phyloP scores from a whole-genome alignment of 257 asterid species.

The Phtheirospermum japonicum region DNA sequence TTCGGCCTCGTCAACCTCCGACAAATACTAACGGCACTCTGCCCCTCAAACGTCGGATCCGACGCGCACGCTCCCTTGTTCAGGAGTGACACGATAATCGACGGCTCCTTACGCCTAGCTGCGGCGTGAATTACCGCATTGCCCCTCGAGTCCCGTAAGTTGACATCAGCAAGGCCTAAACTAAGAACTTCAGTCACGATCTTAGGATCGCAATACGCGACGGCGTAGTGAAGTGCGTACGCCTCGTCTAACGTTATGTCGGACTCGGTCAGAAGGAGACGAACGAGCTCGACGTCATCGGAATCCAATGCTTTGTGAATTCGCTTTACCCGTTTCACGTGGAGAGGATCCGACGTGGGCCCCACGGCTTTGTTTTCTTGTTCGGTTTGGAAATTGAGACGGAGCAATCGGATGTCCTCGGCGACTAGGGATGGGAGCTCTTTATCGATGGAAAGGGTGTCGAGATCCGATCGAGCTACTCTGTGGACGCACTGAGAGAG shows the following conservation, averaged over 20 bases:
- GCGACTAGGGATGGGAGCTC: slow-evolving; percentile 48
- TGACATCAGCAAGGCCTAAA: slow-evolving; percentile 56
- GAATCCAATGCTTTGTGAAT: slow-evolving; percentile 69
- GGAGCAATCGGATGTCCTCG: slow-evolving; percentile 37
- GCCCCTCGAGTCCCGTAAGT: slow-evolving; percentile 50
- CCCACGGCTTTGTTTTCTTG: slow-evolving; percentile 27
- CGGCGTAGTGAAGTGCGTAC: slow-evolving; percentile 68
- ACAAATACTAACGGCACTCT: slow-evolving; percentile 51
- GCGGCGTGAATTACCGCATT: slow-evolving; percentile 62
- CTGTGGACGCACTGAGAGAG: slow-evolving; percentile 46
- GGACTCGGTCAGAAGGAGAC: slow-evolving; percentile 61
- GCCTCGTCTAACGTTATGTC: slow-evolving; percentile 61
- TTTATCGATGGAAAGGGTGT: slow-evolving; percentile 43
- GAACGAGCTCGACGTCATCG: slow-evolving; percentile 66
- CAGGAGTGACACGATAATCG: slow-evolving; percentile 62
- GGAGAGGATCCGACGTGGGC: slow-evolving; percentile 31
- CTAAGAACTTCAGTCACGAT: slow-evolving; percentile 61
- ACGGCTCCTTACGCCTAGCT: slow-evolving; percentile 65
- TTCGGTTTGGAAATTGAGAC: slow-evolving; percentile 33
- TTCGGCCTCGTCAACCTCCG: slow-evolving; percentile 60
- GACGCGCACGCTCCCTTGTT: slow-evolving; percentile 57
- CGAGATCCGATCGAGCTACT: slow-evolving; percentile 59
- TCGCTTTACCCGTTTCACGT: slow-evolving; percentile 51
- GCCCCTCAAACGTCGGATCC: slow-evolving; percentile 51
- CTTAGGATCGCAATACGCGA: slow-evolving; percentile 71